Evolutionary conservation across 2,329 filamentous ascomycete genomes (phyloP).

Genomic region (Cercospora beticola): DNA sequence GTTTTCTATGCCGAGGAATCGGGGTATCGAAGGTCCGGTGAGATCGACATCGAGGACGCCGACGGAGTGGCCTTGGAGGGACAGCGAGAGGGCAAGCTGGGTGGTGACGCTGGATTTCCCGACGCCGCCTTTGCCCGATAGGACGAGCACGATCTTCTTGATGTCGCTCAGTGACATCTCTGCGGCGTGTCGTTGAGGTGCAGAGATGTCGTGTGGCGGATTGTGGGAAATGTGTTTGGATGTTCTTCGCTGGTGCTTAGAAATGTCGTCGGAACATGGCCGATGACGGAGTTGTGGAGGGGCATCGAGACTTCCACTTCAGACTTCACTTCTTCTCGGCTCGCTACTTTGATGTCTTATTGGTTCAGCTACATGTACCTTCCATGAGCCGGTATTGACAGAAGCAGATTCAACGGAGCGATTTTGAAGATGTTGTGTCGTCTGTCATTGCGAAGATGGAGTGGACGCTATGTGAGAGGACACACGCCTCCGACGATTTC

Average conservation of each 20-base stretch:
- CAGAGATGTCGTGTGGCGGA: not conserved
- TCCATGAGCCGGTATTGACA: not conserved
- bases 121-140: slow-evolving; percentile 96
- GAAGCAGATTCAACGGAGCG: not conserved
- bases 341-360: not conserved
- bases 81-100: slow-evolving; percentile 86
- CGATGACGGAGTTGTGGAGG: slow-evolving; percentile 1
- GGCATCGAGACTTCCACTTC: not conserved
- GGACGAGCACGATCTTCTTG: slow-evolving; percentile 75
- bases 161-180: slow-evolving; percentile 67
- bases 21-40: slow-evolving; percentile 92
- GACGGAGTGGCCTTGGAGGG: slow-evolving; percentile 80
- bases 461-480: not conserved
- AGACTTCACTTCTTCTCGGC: not conserved
- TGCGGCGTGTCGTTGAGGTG: not conserved
- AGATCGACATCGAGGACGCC: slow-evolving; percentile 95
- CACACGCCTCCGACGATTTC: not conserved
- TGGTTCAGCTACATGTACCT: no score
- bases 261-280: slow-evolving; percentile 2
- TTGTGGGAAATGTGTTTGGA: not conserved
- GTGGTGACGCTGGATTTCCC: slow-evolving; percentile 98
- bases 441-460: not conserved
- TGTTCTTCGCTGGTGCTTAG: slow-evolving; percentile 1
- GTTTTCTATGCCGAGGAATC: slow-evolving; percentile 85
- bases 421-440: no score